Evolutionary conservation across 768 basidiomycete species (phyloP).

Genomic region (Suillus lakei): DNA sequence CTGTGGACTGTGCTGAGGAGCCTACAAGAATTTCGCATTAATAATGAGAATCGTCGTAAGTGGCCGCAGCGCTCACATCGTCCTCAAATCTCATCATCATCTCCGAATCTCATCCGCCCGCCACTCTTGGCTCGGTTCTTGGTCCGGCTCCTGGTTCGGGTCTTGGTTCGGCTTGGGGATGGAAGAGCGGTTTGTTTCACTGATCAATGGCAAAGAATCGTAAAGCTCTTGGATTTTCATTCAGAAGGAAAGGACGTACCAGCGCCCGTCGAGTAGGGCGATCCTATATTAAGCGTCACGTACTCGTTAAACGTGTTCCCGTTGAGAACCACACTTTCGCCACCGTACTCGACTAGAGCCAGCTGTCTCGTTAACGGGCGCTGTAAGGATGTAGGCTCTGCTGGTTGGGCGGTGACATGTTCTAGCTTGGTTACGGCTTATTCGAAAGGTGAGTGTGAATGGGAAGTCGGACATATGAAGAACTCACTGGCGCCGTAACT

Average conservation of each 20-base stretch:
- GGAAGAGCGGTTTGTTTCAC: background rate
- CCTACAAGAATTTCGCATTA: no score
- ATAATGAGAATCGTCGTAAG: no score
- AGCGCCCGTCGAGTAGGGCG: background rate
- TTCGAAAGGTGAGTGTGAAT: background rate
- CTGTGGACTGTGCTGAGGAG: no score
- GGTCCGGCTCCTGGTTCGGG: no score
- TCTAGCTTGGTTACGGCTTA: background rate
- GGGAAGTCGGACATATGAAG: background rate
- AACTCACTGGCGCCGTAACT: background rate
- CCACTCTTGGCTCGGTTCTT: background rate
- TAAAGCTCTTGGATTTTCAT: background rate
- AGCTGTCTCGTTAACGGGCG: background rate
- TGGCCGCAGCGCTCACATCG: no score
- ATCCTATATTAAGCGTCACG: background rate
- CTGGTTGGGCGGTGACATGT: background rate
- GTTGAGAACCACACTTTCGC: background rate
- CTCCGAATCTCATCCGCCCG: no score
- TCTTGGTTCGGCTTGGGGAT: no score
- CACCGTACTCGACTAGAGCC: background rate
- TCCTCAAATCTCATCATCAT: no score
- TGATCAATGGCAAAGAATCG: background rate
- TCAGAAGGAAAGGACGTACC: background rate
- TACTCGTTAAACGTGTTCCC: background rate
- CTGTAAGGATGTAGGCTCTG: background rate